Conservation (phyloP, 768 basidiomycete species). For the Suillus brevipes region DNA sequence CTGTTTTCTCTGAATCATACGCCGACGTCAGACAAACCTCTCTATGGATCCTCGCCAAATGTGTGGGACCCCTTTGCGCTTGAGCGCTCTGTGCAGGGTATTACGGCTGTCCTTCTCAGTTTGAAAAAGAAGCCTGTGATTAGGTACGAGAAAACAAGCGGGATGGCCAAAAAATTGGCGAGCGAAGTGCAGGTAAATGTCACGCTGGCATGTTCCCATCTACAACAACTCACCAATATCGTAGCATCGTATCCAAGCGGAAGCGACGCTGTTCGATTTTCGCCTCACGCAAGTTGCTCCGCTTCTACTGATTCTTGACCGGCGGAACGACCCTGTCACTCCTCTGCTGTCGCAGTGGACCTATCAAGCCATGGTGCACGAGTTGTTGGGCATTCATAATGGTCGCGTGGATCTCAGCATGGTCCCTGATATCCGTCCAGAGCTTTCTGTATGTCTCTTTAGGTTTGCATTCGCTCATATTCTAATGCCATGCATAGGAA, state of each 20-base stretch:
- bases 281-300: slow-evolving; percentile 86
- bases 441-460: slow-evolving; percentile 61
- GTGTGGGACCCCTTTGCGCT: slow-evolving; percentile 76
- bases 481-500: slow-evolving; percentile 54
- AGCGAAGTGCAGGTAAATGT: slow-evolving; percentile 72
- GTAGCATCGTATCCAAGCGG: slow-evolving; percentile 77
- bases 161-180: slow-evolving; percentile 89
- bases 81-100: slow-evolving; percentile 74
- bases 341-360: slow-evolving; percentile 98
- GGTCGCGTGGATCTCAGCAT: slow-evolving; percentile 83
- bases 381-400: slow-evolving; percentile 89
- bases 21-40: slow-evolving; percentile 58
- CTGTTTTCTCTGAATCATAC: slow-evolving; percentile 85
- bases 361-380: slow-evolving; percentile 99
- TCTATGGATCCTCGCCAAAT: slow-evolving; percentile 73
- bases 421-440: slow-evolving; percentile 84
- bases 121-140: slow-evolving; percentile 95
- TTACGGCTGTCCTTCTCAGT: slow-evolving; percentile 85
- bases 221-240: slow-evolving; percentile 1
- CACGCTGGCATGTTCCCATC: slow-evolving; percentile 8
- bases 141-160: slow-evolving; percentile 90
- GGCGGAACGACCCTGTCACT: slow-evolving; percentile 96
- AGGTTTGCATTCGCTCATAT: slow-evolving; percentile 11
- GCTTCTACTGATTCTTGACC: slow-evolving; percentile 87
- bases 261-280: slow-evolving; percentile 89